These are phyloP conservation scores for Kodamaea kaohsiungensis DNA, from an alignment of 805 yeast genomes.

Conservation along the genomic window DNA sequence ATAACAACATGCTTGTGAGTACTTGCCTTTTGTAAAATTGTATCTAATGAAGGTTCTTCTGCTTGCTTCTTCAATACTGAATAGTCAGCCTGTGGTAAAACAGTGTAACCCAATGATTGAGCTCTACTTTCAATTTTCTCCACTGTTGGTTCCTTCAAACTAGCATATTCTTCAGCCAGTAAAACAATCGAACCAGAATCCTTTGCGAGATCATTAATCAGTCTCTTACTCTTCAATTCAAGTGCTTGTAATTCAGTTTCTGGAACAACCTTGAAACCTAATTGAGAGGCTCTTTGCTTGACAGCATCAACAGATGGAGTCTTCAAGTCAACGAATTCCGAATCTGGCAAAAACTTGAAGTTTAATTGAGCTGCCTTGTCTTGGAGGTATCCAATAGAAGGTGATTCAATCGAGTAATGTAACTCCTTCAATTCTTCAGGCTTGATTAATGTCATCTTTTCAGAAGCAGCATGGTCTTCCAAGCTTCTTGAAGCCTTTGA, in stretches of 20 bases:
- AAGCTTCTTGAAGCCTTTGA: conserved; percentile 32
- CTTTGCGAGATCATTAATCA: conserved; percentile 2
- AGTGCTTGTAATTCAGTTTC: conserved; percentile 1
- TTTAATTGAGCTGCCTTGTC: conserved; percentile 10
- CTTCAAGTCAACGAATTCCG: conserved; percentile 16
- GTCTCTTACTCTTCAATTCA: conserved; percentile 1
- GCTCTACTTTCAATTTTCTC: neutral
- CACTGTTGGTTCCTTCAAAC: conserved; percentile 10
- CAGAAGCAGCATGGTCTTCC: conserved; percentile 16
- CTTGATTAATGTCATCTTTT: conserved; percentile 20
- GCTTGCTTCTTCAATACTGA: conserved; percentile 9
- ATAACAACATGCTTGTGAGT: conserved; percentile 9
- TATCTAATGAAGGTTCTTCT: conserved; percentile 5
- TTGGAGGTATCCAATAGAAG: conserved; percentile 13
- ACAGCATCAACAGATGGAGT: neutral
- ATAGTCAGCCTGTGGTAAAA: conserved; percentile 11
- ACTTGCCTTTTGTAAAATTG: neutral
- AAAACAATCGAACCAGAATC: conserved; percentile 3
- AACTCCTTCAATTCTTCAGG: conserved; percentile 19
- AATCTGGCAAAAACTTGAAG: conserved; percentile 1
- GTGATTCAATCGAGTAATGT: conserved; percentile 10
- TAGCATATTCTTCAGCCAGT: conserved; percentile 14
- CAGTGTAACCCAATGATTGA: conserved; percentile 4
- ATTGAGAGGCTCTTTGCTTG: conserved; percentile 1
- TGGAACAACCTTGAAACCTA: conserved; percentile 1